Conservation (phyloP, 495 filamentous ascomycete species). For the Poronia punctata region DNA sequence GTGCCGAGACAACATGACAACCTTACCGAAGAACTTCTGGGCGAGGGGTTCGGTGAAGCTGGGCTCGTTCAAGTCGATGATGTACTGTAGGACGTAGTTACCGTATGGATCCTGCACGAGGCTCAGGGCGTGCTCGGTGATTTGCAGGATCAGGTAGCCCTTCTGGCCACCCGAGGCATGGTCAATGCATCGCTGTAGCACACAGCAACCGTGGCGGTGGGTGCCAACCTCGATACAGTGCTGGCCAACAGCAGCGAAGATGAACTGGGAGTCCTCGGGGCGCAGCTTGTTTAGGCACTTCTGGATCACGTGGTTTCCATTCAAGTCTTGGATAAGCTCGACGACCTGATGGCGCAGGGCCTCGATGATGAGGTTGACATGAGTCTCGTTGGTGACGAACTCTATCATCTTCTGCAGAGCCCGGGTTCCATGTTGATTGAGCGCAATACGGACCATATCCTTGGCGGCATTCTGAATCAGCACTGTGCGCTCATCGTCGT, state of each 20-base stretch:
- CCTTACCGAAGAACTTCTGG: constrained; percentile 63
- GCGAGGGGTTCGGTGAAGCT: constrained; percentile 81
- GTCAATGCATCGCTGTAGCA: constrained; percentile 95
- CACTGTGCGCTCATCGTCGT: constrained; percentile 86
- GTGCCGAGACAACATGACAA: constrained; percentile 78
- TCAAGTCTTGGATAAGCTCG: constrained; percentile 89
- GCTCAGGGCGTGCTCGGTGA: constrained; percentile 71
- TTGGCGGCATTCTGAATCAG: constrained; percentile 82
- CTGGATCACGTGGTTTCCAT: constrained; percentile 98
- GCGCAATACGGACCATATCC: constrained; percentile 80
- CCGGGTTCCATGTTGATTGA: constrained; percentile 94
- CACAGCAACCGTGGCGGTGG: constrained; percentile 96
- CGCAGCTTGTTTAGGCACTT: constrained; percentile 94
- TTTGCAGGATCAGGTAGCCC: constrained; percentile 73
- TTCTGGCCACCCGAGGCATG: constrained; percentile 89
- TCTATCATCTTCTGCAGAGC: constrained; percentile 99
- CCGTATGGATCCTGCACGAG: constrained; percentile 96
- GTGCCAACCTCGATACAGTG: constrained; percentile 89
- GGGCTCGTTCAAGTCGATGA: constrained; percentile 81
- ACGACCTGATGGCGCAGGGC: constrained; percentile 76
- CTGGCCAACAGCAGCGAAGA: constrained; percentile 84
- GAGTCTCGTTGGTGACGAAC: constrained; percentile 71
- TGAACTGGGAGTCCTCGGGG: constrained; percentile 80
- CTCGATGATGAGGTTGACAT: constrained; percentile 73
- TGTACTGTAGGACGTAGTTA: constrained; percentile 98